Percentiles rank a stretch among this genome's conserved stretches.
Evolutionary conservation across 257 asterid species (phyloP).

Genomic region (Orobanche coerulescens): DNA sequence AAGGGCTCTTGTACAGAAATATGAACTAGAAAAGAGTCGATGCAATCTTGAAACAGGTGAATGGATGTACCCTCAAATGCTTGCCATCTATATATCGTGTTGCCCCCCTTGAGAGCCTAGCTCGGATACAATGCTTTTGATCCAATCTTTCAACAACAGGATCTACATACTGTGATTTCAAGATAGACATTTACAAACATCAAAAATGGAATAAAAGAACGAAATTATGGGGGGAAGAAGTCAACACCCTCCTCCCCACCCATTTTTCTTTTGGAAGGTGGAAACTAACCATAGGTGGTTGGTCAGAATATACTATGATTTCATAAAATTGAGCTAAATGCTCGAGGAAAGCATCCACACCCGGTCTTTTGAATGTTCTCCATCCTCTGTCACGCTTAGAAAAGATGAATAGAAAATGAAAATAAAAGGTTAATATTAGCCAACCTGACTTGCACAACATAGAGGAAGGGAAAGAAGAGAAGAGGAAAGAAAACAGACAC

Average conservation of each 20-base stretch:
- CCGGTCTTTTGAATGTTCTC: constrained; percentile 94
- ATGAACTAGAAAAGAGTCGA: not conserved
- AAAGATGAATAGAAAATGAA: constrained; percentile 14
- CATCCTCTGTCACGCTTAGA: constrained; percentile 89
- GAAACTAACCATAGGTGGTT: constrained; percentile 47
- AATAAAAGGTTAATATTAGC: not conserved
- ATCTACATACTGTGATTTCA: constrained; percentile 67
- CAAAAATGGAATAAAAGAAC: not conserved
- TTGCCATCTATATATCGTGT: constrained; percentile 72
- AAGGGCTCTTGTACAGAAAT: not conserved
- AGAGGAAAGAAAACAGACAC: not conserved
- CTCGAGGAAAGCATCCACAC: constrained; percentile 85
- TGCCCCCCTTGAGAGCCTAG: constrained; percentile 64
- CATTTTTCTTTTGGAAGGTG: not conserved
- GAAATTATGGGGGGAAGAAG: not conserved
- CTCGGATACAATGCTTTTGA: constrained; percentile 56
- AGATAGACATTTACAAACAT: not conserved
- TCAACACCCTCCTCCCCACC: not conserved
- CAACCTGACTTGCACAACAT: not conserved
- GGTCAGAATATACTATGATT: constrained; percentile 70
- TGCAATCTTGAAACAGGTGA: constrained; percentile 13
- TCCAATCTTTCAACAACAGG: constrained; percentile 73
- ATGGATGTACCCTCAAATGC: constrained; percentile 67
- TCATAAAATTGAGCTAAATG: constrained; percentile 78
- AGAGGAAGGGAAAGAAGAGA: not conserved